Evolutionary conservation across 208 protist genomes (phyloP).

Genomic region (Tetramitus jugosus): DNA sequence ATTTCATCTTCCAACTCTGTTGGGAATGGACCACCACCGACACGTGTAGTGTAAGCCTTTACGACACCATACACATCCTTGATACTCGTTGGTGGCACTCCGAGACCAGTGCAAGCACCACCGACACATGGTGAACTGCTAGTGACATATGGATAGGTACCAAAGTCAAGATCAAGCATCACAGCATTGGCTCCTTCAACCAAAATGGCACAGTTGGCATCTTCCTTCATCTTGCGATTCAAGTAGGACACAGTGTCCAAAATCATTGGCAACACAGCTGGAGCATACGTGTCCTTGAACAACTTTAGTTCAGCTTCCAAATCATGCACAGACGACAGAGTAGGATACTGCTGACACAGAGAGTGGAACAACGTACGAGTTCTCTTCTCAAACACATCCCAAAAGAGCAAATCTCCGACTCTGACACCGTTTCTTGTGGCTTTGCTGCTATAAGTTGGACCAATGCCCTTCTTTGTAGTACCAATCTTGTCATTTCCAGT

Average conservation of each 20-base stretch:
- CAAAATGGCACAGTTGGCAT: conserved; percentile 36
- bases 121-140: conserved; percentile 47
- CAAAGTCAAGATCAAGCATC: conserved; percentile 65
- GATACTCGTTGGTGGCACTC: conserved; percentile 51
- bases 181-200: conserved; percentile 56
- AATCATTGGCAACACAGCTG: conserved; percentile 33
- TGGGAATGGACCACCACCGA: conserved; percentile 37
- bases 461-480: conserved; percentile 49
- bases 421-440: conserved; percentile 39
- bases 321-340: conserved; percentile 29
- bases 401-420: conserved; percentile 42
- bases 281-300: conserved; percentile 34
- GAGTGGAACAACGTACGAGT: conserved; percentile 23
- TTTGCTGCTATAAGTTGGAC: conserved; percentile 46
- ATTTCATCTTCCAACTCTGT: conserved; percentile 25
- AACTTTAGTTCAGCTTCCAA: conserved; percentile 42
- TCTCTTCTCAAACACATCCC: conserved; percentile 44
- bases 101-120: conserved; percentile 42
- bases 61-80: conserved; percentile 50
- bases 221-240: conserved; percentile 32
- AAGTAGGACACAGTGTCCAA: conserved; percentile 46
- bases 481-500: conserved; percentile 31
- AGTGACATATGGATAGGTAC: conserved; percentile 67
- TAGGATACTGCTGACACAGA: conserved; percentile 22
- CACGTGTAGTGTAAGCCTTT: conserved; percentile 65